Percentiles rank a stretch among this genome's conserved stretches.
These are phyloP conservation scores for Aureobasidium sp. DNA, from an alignment of 2,329 filamentous ascomycete genomes.

Conservation along the genomic window DNA sequence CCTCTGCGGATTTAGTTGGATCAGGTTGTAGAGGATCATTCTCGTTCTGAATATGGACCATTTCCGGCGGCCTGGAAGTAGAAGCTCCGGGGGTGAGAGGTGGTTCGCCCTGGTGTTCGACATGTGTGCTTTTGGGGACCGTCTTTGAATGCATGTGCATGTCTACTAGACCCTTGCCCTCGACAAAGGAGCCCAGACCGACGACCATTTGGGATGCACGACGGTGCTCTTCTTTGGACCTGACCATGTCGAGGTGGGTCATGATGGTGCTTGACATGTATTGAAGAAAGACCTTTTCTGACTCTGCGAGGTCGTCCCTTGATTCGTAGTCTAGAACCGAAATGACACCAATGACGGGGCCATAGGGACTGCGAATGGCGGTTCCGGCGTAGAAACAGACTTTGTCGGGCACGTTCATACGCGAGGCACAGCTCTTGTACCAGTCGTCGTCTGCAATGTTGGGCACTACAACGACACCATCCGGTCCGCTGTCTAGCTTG, in stretches of 20 bases:
- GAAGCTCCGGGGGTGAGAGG: neutral
- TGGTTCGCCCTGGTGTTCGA: neutral
- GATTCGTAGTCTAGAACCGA: conserved; percentile 53
- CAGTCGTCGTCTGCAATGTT: neutral
- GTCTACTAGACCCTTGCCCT: conserved; percentile 17
- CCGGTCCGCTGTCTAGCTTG: conserved; percentile 16
- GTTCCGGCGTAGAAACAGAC: conserved; percentile 50
- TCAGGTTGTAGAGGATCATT: neutral
- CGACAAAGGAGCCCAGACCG: conserved; percentile 44
- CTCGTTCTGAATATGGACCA: neutral
- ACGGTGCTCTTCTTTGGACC: conserved; percentile 46
- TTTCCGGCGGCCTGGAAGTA: neutral
- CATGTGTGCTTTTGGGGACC: neutral
- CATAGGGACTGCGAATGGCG: conserved; percentile 52
- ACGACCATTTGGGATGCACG: conserved; percentile 49
- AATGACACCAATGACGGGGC: conserved; percentile 54
- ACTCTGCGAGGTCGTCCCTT: conserved; percentile 42
- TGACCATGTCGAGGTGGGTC: conserved; percentile 54
- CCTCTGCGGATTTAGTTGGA: neutral
- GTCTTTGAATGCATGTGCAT: neutral
- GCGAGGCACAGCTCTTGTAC: neutral
- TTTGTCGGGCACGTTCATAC: neutral
- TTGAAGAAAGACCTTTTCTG: conserved; percentile 49
- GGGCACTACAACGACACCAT: neutral
- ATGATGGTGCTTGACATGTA: conserved; percentile 53